These are phyloP conservation scores for Helicocarpus griseus DNA, from an alignment of 2,329 filamentous ascomycete genomes.

Conservation along the genomic window DNA sequence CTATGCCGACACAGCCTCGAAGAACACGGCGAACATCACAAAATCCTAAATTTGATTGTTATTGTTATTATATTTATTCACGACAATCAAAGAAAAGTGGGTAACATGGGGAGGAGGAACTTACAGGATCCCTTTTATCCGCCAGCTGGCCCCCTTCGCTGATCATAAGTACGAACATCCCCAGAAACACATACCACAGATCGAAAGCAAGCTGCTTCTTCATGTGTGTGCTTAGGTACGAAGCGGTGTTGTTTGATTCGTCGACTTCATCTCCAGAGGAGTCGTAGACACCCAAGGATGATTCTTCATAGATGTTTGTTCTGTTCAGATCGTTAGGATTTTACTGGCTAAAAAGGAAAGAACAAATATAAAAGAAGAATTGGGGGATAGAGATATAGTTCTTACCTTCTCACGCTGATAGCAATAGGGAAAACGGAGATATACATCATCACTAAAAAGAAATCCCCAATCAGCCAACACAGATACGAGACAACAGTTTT, in stretches of 20 bases:
- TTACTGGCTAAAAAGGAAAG: background rate
- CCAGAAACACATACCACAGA: slow-evolving; percentile 54
- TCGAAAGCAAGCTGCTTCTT: slow-evolving; percentile 54
- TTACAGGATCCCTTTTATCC: slow-evolving; percentile 14
- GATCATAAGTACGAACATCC: slow-evolving; percentile 38
- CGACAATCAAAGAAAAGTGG: background rate
- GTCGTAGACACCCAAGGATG: slow-evolving; percentile 48
- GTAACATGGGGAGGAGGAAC: background rate
- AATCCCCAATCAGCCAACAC: slow-evolving; percentile 35
- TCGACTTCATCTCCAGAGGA: slow-evolving; percentile 19
- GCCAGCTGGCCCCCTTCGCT: slow-evolving; percentile 38
- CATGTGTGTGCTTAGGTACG: slow-evolving; percentile 44
- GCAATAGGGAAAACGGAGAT: slow-evolving; percentile 92
- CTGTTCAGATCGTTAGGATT: background rate
- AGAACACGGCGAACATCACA: slow-evolving; percentile 23
- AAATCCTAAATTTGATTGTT: background rate
- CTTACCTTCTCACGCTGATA: slow-evolving; percentile 64
- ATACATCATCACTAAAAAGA: slow-evolving; percentile 96
- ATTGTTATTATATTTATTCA: background rate
- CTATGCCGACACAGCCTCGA: slow-evolving; percentile 33
- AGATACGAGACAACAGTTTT: slow-evolving; percentile 21
- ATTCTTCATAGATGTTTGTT: slow-evolving; percentile 59
- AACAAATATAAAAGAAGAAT: background rate
- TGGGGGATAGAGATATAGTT: background rate
- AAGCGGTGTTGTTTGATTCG: slow-evolving; percentile 11